phyloP scores from a whole-genome alignment of 2,329 filamentous ascomycete species.

The Monosporascus sp. region DNA sequence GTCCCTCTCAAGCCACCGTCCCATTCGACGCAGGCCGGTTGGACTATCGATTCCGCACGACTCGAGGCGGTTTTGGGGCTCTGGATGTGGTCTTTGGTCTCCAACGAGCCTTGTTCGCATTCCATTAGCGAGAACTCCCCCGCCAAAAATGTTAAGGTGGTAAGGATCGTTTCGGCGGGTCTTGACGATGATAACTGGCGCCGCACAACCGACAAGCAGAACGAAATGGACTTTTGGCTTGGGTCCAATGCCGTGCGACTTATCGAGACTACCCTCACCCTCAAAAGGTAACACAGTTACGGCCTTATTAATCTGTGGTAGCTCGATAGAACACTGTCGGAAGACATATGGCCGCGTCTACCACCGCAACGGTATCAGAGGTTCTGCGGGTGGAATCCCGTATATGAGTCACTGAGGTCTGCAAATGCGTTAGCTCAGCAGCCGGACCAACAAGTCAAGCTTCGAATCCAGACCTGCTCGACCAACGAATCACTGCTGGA shows the following conservation, averaged over 20 bases:
- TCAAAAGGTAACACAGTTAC: not conserved
- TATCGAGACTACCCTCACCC: not conserved
- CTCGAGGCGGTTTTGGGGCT: constrained; percentile 14
- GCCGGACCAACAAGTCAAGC: no score
- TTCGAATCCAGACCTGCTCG: not conserved
- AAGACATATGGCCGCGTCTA: no score
- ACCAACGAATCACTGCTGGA: constrained; percentile 6
- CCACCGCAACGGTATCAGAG: not conserved
- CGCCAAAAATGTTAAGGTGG: not conserved
- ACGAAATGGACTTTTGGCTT: constrained; percentile 11
- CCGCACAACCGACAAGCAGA: not conserved
- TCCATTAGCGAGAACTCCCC: not conserved
- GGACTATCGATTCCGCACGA: constrained; percentile 9
- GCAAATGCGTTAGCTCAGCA: no score
- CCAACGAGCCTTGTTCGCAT: not conserved
- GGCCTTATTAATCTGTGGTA: not conserved
- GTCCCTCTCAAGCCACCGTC: not conserved
- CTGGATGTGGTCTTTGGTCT: constrained; percentile 12
- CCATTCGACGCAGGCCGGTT: constrained; percentile 1
- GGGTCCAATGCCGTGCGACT: not conserved
- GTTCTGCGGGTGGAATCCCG: not conserved
- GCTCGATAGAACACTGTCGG: not conserved
- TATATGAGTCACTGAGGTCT: not conserved
- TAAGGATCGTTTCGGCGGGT: not conserved
- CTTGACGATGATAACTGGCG: not conserved